phyloP scores from a whole-genome alignment of 2,329 filamentous ascomycete species.

The Cladosporium sp. region DNA sequence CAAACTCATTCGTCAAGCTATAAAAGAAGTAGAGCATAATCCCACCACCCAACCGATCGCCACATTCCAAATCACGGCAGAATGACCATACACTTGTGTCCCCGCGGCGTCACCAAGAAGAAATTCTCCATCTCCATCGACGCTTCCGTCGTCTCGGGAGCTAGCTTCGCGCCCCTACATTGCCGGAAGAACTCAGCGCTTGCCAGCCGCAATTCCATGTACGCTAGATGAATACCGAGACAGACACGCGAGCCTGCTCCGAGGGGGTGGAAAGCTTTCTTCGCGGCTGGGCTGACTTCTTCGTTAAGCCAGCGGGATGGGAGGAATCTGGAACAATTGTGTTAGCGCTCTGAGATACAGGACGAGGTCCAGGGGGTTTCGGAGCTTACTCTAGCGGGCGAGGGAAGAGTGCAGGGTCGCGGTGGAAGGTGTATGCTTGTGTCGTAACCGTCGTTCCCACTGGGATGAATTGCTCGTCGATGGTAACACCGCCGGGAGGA shows the following conservation, averaged over 20 bases:
- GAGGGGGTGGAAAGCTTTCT: conserved; percentile 31
- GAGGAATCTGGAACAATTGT: conserved; percentile 29
- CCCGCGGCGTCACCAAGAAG: conserved; percentile 35
- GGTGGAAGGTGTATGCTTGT: conserved; percentile 27
- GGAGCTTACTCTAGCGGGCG: conserved; percentile 21
- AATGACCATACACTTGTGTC: conserved; percentile 32
- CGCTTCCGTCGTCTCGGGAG: conserved; percentile 27
- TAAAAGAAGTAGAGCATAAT: no score
- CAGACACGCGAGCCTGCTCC: conserved; percentile 33
- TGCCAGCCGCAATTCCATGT: conserved; percentile 33
- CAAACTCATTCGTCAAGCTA: no score
- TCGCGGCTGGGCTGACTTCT: conserved; percentile 24
- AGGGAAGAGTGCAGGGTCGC: conserved; percentile 27
- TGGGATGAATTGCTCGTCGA: conserved; percentile 18
- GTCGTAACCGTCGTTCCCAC: conserved; percentile 27
- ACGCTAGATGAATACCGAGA: conserved; percentile 35
- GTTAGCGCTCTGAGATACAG: neutral
- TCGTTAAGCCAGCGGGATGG: conserved; percentile 29
- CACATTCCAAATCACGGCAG: conserved; percentile 9
- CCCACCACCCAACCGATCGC: neutral
- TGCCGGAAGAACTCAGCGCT: conserved; percentile 32
- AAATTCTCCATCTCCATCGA: conserved; percentile 36
- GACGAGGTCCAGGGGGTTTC: neutral
- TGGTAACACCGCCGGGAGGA: neutral
- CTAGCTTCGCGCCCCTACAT: conserved; percentile 26